Base-by-base conservation (phyloP, 805 yeast genomes). In the Candida qinlingensis region DNA sequence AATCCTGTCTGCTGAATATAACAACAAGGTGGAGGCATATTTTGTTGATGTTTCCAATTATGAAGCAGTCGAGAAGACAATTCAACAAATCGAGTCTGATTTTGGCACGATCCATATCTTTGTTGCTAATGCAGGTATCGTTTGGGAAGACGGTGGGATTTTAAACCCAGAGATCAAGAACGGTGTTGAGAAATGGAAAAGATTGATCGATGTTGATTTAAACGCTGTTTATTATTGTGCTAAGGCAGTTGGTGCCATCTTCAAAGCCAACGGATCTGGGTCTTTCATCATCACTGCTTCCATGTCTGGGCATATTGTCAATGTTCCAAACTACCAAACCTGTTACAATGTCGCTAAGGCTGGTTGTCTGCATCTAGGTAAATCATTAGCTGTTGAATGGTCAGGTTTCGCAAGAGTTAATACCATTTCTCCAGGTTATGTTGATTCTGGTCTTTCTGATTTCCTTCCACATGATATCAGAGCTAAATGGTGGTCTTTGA, bases 121-220 rank as follows among this genome's bases (percentile, higher is more conserved):
- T 60, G 94, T 89, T 42, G 95, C 95, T 58, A 89, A 89, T 65
- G 96, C 96, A 11, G 96, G 96, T 39, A 80, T 87, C 42, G 82
- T 89, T 12, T 88, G 95, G 95, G 75, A 80, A 26, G 72, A 77
- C 30, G 90, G 91, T 26, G 77, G 77, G 19, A 63, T 80, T 52
- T 64, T 78, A 48, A 77, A 40, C 10, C 26, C 43, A 26, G 40
- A 19, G 31, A 25, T 10, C 11, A 6, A 4, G 63, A 64, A 33
- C 44, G 71, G 69, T 4, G 58, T 59, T 34, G 73, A 69, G 46
- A 81, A 80, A 58, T 90, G 95, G 91, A 71, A 76, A 63, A 80
- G 79, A 55, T 80, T 89, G 48, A 75, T 88, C 62, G 78, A 81
- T 61, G 79, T 86, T 47, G 94, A 90, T 63, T 71, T 90, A 52